Percentiles rank a stretch among this genome's conserved stretches.
phyloP scores from a whole-genome alignment of 768 basidiomycete genomes.

The Coprinopsis sp. region DNA sequence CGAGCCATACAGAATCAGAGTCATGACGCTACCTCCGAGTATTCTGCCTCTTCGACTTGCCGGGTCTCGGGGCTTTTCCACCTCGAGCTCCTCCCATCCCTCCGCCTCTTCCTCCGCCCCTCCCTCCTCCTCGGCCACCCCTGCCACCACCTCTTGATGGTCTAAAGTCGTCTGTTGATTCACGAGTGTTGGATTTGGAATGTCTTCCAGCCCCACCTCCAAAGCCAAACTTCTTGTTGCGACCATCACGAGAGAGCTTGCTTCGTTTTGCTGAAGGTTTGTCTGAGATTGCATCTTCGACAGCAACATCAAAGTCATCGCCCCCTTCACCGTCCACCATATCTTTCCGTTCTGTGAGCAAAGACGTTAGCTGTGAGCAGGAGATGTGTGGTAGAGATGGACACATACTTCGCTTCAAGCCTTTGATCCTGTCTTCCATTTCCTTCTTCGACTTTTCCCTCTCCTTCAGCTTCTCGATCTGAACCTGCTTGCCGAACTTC shows the following conservation, averaged over 20 bases:
- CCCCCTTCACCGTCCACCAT: slow-evolving; percentile 67
- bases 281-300: slow-evolving; percentile 84
- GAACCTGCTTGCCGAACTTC: slow-evolving; percentile 98
- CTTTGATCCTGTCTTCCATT: slow-evolving; percentile 80
- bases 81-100: slow-evolving; percentile 27
- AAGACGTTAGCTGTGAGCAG: neutral
- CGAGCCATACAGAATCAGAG: neutral
- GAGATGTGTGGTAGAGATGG: neutral
- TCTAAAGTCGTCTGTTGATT: slow-evolving; percentile 75
- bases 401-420: slow-evolving; percentile 82
- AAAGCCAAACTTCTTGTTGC: slow-evolving; percentile 81
- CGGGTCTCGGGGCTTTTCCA: slow-evolving; percentile 41
- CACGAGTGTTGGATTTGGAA: slow-evolving; percentile 77
- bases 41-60: slow-evolving; percentile 53
- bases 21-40: slow-evolving; percentile 24
- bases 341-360: slow-evolving; percentile 71
- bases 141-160: slow-evolving; percentile 25
- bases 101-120: slow-evolving; percentile 26
- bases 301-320: slow-evolving; percentile 81
- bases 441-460: slow-evolving; percentile 87
- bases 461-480: slow-evolving; percentile 90
- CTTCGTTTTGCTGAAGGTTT: slow-evolving; percentile 53
- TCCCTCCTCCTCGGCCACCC: slow-evolving; percentile 27
- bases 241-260: slow-evolving; percentile 38
- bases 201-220: slow-evolving; percentile 59